Evolutionary conservation across 2,329 filamentous ascomycete genomes (phyloP), one percentile per base, ranked within the genome.

Genomic region (Aspergillus hiratsukae): DNA sequence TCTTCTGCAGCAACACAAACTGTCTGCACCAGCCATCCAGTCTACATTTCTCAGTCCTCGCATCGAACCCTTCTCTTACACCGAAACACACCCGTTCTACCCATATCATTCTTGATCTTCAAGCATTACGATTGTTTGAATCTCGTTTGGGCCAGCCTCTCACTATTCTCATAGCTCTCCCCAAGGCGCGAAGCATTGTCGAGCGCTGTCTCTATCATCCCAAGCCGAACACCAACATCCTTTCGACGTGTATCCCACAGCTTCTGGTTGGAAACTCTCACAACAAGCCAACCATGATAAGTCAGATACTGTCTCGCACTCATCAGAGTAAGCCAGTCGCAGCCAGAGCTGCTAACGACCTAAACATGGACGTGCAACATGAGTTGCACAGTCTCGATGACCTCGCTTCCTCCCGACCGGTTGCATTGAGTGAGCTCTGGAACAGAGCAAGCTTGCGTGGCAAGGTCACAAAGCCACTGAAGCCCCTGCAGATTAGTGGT

Each of bases 351-450:
- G 31, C 46, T 19, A 19, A 23, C 3, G 49, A 21, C n/a, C 17
- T 25, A 17, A 17, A 27, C 19, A 9, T 31, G 37, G 54, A 50
- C 9, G 52, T 46, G 23, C 43, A 48, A 11, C 51, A 62, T 23
- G 66, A 67, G 45, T 35, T 68, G 17, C 46, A 57, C 51, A 58
- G 58, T 48, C 45, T 63, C 23, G 62, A 63, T 49, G 59, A 65
- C 1, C 56, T 68, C 14, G 58, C 62, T 7, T 68, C 65, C 4
- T 67, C 66, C 28, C 62, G 61, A 17, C 64, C 65, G 1, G 52
- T 68, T n/a, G 60, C 63, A 48, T 48, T 68, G 35, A 61, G 61
- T 17, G 58, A 66, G 14, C 49, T 67, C 17, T 59, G 57, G 43
- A 59, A 35, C 11, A 64, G 56, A 49, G 52, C 57, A 11, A 56